Conservation (phyloP, 805 yeast genomes). For the Geotrichum ghanense region DNA sequence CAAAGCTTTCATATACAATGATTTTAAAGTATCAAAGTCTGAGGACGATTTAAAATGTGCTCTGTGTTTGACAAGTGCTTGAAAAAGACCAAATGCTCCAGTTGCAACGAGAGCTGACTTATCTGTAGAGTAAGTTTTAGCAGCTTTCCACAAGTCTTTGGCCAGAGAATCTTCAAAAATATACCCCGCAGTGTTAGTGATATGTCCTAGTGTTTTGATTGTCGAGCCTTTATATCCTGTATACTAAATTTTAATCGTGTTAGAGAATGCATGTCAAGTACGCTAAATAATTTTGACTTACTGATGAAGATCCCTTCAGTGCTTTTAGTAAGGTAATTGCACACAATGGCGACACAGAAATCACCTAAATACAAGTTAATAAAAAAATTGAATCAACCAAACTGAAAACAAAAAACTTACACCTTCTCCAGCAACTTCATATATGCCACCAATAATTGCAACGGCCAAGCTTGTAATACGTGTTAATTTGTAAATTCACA, state of each 20-base stretch:
- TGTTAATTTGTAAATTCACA: not conserved
- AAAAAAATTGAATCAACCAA: too few relatives aligned
- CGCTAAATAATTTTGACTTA: conserved; percentile 5
- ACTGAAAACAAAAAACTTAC: conserved; percentile 11
- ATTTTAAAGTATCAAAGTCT: conserved; percentile 20
- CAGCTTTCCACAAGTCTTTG: conserved; percentile 24
- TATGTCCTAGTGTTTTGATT: conserved; percentile 14
- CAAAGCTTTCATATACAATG: conserved; percentile 17
- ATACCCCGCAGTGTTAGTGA: conserved; percentile 18
- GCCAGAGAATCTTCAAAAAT: conserved; percentile 23
- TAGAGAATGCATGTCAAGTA: not conserved
- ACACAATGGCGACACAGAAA: conserved; percentile 23
- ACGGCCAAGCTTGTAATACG: conserved; percentile 13
- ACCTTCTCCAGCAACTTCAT: conserved; percentile 19
- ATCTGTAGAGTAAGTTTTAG: conserved; percentile 18
- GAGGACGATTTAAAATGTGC: conserved; percentile 14
- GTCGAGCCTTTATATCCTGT: conserved; percentile 20
- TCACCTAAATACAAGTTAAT: conserved; percentile 12
- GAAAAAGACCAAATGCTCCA: conserved; percentile 22
- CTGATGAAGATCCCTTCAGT: conserved; percentile 16
- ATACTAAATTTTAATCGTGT: not conserved
- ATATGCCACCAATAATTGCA: conserved; percentile 18
- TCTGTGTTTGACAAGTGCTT: conserved; percentile 12
- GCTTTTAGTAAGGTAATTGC: conserved; percentile 19
- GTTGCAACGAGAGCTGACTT: conserved; percentile 21